Conservation (phyloP, 768 basidiomycete species). For the Leucogyrophana mollusca region DNA sequence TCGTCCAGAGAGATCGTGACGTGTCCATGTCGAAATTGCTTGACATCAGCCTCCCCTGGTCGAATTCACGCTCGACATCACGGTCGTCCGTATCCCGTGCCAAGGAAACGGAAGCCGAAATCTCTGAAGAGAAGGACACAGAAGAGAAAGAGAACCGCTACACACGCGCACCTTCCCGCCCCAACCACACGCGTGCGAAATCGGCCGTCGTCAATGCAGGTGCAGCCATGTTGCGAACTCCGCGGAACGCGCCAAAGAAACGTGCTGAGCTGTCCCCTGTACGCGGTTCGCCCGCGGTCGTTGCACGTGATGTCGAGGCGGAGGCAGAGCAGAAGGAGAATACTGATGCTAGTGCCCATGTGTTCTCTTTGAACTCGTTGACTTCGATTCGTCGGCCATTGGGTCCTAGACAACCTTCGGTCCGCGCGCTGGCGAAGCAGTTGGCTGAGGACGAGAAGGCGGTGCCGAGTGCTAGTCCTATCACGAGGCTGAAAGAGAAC, state of each 20-base stretch:
- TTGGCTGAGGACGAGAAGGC: background rate
- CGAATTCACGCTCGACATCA: conserved; percentile 15
- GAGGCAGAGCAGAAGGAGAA: too few relatives aligned
- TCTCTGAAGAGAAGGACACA: background rate
- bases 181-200: too few relatives aligned
- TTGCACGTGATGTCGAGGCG: too few relatives aligned
- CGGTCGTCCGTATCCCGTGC: conserved; percentile 13
- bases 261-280: background rate
- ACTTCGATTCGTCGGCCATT: conserved; percentile 13
- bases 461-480: background rate
- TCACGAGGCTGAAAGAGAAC: conserved; percentile 1
- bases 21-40: conserved; percentile 25
- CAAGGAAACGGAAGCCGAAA: background rate
- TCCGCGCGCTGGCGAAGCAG: conserved; percentile 2
- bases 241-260: background rate
- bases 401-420: conserved; percentile 19
- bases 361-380: conserved; percentile 15
- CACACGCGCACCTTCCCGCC: too few relatives aligned
- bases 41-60: conserved; percentile 36
- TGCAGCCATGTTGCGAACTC: too few relatives aligned
- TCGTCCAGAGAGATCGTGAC: conserved; percentile 28
- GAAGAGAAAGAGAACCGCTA: too few relatives aligned
- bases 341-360: background rate
- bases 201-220: too few relatives aligned
- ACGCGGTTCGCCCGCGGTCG: background rate